Base-by-base conservation (phyloP, 2,329 filamentous ascomycete genomes). In the Helotiales sp. region DNA sequence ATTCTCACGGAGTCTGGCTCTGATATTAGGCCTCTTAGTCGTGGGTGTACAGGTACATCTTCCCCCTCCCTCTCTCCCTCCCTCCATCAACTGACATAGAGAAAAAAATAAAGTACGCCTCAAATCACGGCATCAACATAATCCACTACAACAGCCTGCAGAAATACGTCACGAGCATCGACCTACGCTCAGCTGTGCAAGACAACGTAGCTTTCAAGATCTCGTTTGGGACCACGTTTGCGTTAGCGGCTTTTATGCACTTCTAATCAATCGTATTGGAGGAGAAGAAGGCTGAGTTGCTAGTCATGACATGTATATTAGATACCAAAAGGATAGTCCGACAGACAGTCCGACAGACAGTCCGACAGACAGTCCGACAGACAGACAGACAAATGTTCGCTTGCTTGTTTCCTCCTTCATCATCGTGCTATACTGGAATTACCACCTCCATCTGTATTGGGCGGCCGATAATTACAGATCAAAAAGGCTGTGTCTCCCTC, bases 401-500 rank as follows among this genome's bases (percentile, higher is more conserved):
- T 62, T 2, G 40, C 40, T 45, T 45, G 2, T 17, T 58, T 28
- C 24, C 26, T 28, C 22, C 32, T 32, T 11, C 28, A 1, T 50
- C 28, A 26, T 45, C 40, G 45, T 49, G 34, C 32, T 37, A 63
- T 69, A 58, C 58, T 47, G 52, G 20, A 40, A 24, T 17, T 20
- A 58, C 40, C 40, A 37, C 55, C n/a, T 50, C 30, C 47, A 30
- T 28, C 10, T 34, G 11, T 57, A 30, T 49, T 24, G 32, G 34
- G 26, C 26, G 24, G 50, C 13, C 4, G 7, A 60, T 11, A 8
- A 45, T 45, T 45, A 45, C 40, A 24, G 8, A 11, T 68, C 66
- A 76, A n/a, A 76, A 71, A 13, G 89, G 87, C 75, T 86, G 84
- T n/a, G 92, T 96, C 82, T 99, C 96, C 75, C 92, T 87, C 81